Evolutionary conservation across 352 stramenopile species (phyloP).

Genomic region (Phytophthora litchii): DNA sequence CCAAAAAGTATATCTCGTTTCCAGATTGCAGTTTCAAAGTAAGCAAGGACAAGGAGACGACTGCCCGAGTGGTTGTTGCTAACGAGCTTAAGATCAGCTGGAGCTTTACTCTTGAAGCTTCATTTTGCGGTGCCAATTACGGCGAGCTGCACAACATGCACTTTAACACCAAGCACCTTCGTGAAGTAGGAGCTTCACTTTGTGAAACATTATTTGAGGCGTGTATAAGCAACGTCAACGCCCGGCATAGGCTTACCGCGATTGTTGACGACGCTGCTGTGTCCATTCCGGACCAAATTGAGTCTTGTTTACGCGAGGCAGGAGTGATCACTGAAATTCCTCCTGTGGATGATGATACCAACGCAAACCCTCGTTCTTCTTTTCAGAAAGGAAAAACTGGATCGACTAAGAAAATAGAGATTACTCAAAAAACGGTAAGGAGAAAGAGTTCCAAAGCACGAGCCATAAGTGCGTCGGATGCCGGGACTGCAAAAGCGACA

Average conservation of each 20-base stretch:
- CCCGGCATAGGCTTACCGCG: slow-evolving; percentile 38
- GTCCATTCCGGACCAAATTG: slow-evolving; percentile 39
- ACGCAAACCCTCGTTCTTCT: slow-evolving; percentile 12
- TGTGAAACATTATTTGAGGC: slow-evolving; percentile 58
- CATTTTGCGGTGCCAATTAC: slow-evolving; percentile 85
- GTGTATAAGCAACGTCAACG: slow-evolving; percentile 38
- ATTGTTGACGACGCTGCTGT: slow-evolving; percentile 44
- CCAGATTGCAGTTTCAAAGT: slow-evolving; percentile 84
- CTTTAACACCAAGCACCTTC: slow-evolving; percentile 69
- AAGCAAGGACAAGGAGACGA: slow-evolving; percentile 79
- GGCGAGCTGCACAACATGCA: slow-evolving; percentile 64
- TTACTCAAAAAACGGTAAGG: slow-evolving; percentile 18
- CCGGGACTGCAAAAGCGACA: slow-evolving; percentile 13
- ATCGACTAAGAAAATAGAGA: slow-evolving; percentile 28
- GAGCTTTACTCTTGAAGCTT: slow-evolving; percentile 89
- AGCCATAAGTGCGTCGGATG: slow-evolving; percentile 16
- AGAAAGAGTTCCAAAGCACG: slow-evolving; percentile 27
- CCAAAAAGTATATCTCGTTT: slow-evolving; percentile 70
- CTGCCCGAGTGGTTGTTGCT: slow-evolving; percentile 80
- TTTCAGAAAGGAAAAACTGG: slow-evolving; percentile 28
- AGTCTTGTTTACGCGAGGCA: slow-evolving; percentile 45
- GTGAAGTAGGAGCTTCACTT: slow-evolving; percentile 49
- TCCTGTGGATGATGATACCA: slow-evolving; percentile 15
- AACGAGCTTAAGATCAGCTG: slow-evolving; percentile 79
- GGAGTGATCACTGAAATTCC: slow-evolving; percentile 23